These are phyloP conservation scores for Leishmania turanica DNA, from an alignment of 208 protist species.

Conservation along the genomic window DNA sequence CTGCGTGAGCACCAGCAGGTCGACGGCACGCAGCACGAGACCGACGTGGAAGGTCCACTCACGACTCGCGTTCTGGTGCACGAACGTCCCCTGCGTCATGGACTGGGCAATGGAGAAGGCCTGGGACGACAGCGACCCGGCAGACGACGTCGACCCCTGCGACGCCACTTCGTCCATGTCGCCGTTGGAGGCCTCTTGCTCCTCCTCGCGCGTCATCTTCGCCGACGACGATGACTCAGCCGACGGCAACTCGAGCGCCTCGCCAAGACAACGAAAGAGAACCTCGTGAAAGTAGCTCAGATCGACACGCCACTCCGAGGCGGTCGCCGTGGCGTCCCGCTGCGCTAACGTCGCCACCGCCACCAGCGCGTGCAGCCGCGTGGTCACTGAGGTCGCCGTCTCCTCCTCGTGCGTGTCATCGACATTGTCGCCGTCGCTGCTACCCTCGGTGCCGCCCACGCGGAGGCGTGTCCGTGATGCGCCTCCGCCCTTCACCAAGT, in stretches of 20 bases:
- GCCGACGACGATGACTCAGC: slow-evolving; percentile 45
- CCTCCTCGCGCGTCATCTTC: slow-evolving; percentile 67
- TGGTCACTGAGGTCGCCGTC: slow-evolving; percentile 69
- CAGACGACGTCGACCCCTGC: slow-evolving; percentile 81
- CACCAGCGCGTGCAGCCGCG: slow-evolving; percentile 88
- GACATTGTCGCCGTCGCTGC: slow-evolving; percentile 3
- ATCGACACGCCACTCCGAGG: slow-evolving; percentile 89
- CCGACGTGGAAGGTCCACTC: slow-evolving; percentile 91
- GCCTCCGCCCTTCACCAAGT: slow-evolving; percentile 67
- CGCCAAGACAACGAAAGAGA: slow-evolving; percentile 81
- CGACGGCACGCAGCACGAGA: slow-evolving; percentile 87
- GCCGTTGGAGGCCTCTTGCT: slow-evolving; percentile 33
- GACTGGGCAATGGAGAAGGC: slow-evolving; percentile 93
- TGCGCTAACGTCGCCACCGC: slow-evolving; percentile 89
- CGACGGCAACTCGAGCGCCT: slow-evolving; percentile 77
- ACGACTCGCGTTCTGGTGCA: slow-evolving; percentile 79
- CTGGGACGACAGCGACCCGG: slow-evolving; percentile 88
- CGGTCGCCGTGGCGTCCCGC: slow-evolving; percentile 79
- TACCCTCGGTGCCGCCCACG: not conserved
- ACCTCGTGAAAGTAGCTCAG: slow-evolving; percentile 94
- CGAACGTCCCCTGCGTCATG: slow-evolving; percentile 79
- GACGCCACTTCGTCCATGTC: slow-evolving; percentile 76
- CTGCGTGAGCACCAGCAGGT: slow-evolving; percentile 89
- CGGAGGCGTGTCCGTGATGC: not conserved
- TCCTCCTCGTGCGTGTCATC: slow-evolving; percentile 42